Conservation (phyloP, 768 basidiomycete species). For the Galerina marginata region DNA sequence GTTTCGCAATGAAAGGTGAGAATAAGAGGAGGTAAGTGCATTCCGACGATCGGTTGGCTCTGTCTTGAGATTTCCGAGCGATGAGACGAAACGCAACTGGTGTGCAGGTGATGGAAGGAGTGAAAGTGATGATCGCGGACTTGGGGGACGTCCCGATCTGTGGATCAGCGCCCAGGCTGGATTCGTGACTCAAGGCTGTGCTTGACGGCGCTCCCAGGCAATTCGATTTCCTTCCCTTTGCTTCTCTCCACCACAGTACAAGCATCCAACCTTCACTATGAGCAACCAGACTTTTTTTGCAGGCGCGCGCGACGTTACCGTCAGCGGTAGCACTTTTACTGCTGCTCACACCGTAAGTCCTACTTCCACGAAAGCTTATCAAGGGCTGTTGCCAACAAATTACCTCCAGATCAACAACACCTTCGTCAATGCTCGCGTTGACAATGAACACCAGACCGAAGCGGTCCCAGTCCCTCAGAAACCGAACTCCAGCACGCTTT, state of each 20-base stretch:
- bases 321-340: not conserved
- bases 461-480: not conserved
- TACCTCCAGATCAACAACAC: not conserved
- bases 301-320: not conserved
- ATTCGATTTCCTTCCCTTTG: not conserved
- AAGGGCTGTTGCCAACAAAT: not conserved
- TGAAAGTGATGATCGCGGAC: too few relatives aligned
- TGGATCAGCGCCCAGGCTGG: too few relatives aligned
- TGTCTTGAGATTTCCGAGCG: too few relatives aligned
- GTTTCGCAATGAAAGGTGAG: too few relatives aligned
- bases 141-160: too few relatives aligned
- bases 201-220: too few relatives aligned
- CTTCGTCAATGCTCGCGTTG: not conserved
- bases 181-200: too few relatives aligned
- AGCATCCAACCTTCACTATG: not conserved
- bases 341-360: not conserved
- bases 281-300: not conserved
- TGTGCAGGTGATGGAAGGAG: too few relatives aligned
- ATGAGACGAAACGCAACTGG: too few relatives aligned
- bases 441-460: not conserved
- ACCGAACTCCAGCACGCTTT: slow-evolving; percentile 11
- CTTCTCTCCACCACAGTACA: not conserved
- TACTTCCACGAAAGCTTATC: not conserved
- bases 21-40: too few relatives aligned
- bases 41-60: too few relatives aligned